These are phyloP conservation scores for Vitis vinifera DNA, from an alignment of 164 flowering plant species.

Conservation along the genomic window DNA sequence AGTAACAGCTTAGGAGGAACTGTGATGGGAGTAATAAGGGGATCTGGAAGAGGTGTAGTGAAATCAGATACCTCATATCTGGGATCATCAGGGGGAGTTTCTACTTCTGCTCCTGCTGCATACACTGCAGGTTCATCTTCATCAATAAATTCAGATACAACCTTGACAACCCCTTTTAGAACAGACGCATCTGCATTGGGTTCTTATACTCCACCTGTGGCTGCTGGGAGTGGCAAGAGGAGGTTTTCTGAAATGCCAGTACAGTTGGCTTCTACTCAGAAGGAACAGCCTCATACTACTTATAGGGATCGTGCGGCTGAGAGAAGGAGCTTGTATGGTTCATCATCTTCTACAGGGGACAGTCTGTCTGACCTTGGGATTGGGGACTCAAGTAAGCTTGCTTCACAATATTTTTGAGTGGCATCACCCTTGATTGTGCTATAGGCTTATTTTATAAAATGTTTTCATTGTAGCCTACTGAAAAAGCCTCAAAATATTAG, in stretches of 20 bases:
- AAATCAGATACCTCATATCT: constrained; percentile 62
- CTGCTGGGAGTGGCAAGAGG: constrained; percentile 74
- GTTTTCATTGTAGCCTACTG: background rate
- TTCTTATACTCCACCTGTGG: constrained; percentile 55
- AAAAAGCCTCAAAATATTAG: background rate
- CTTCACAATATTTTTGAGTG: constrained; percentile 16
- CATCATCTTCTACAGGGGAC: constrained; percentile 63
- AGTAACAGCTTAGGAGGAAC: constrained; percentile 72
- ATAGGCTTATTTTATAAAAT: background rate
- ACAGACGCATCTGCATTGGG: constrained; percentile 91
- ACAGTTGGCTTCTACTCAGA: constrained; percentile 35
- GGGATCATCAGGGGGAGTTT: constrained; percentile 31
- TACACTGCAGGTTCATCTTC: constrained; percentile 28
- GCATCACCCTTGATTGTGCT: constrained; percentile 14
- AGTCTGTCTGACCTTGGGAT: constrained; percentile 42
- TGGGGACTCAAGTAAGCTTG: constrained; percentile 80
- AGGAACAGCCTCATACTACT: constrained; percentile 61
- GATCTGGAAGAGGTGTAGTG: constrained; percentile 74
- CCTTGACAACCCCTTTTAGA: constrained; percentile 55
- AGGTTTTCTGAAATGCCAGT: constrained; percentile 91
- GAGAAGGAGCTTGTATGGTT: constrained; percentile 90
- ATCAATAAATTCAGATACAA: constrained; percentile 34
- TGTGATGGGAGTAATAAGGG: constrained; percentile 86
- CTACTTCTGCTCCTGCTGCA: constrained; percentile 26
- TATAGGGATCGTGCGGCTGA: constrained; percentile 99